Evolutionary conservation across 805 yeast species (phyloP), one percentile per base, ranked within the genome.

Genomic region (Cyberlindnera samutprakarnensis): DNA sequence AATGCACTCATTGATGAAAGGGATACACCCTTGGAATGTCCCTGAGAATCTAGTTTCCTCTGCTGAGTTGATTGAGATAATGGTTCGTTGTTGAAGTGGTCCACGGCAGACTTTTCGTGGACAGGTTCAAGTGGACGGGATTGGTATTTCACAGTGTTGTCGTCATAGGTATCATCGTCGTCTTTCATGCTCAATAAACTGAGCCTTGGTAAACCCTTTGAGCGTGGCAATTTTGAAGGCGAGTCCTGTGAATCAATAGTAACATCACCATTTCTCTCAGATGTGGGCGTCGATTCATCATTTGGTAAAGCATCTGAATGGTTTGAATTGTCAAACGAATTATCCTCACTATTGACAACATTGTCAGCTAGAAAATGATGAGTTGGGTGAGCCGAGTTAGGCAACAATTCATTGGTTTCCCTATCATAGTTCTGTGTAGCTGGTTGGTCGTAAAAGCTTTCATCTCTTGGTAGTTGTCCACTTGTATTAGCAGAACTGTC

Each of bases 361-460:
- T 43, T 47, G 14, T 49, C 54, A 10, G 54, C 54, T 9, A 49
- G 27, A 20, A 36, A 49, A 31, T 49, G 54, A 23, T 42, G 54
- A 16, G 32, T 17, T 6, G 21, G 10, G 7, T 19, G 21, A 19
- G 7, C 21, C 10, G 7, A 8, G 21, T 19, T 19, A 7, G 21
- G 10, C 1, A 49, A 45, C 3, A 48, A 35, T 5, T 32, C 37
- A 16, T 27, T 41, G 8, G 50, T 47, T 7, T 7, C 7, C 21
- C 10, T 7, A 19, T 19, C 21, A 7, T 8, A 19, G 7, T 7
- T 19, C 21, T 19, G 21, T 19, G 21, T 19, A 19, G 21, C 21
- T 19, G n/a, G n/a, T n/a, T n/a, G n/a, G n/a, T n/a, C n/a, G n/a
- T n/a, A n/a, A n/a, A n/a, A n/a, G n/a, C n/a, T n/a, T n/a, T n/a